phyloP scores from a whole-genome alignment of 1,139 yeast genomes.

The Candida gigantensis region DNA sequence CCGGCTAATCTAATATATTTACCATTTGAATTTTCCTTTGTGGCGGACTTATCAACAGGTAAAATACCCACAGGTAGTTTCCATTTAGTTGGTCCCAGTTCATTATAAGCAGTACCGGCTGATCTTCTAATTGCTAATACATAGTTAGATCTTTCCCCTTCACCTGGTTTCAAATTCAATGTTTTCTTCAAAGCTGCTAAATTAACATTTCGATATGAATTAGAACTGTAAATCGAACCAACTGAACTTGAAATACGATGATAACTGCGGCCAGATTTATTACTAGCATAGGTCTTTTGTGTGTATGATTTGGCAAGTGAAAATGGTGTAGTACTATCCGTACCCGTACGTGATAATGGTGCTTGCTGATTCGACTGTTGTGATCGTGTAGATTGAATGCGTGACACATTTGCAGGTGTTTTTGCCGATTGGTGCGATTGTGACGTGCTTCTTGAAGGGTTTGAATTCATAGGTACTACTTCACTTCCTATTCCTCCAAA shows the following conservation, averaged over 20 bases:
- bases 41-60: constrained; percentile 40
- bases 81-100: constrained; percentile 57
- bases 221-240: constrained; percentile 38
- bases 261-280: constrained; percentile 5
- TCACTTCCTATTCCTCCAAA: too few species aligned
- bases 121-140: constrained; percentile 53
- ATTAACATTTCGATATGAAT: constrained; percentile 39
- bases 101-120: constrained; percentile 59
- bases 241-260: constrained; percentile 36
- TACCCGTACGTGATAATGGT: constrained; percentile 6
- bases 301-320: constrained; percentile 7
- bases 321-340: constrained; percentile 4
- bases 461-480: too few species aligned
- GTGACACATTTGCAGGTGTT: constrained; percentile 4
- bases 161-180: constrained; percentile 45
- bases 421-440: constrained; percentile 1
- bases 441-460: background rate
- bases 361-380: constrained; percentile 1
- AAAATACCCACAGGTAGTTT: constrained; percentile 66
- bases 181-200: constrained; percentile 40
- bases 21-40: constrained; percentile 29
- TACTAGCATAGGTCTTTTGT: constrained; percentile 4
- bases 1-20: constrained; percentile 35
- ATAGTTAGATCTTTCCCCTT: constrained; percentile 55
- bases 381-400: constrained; percentile 6